These are phyloP conservation scores for Corymbia calophylla DNA, from an alignment of 441 rosid species.

Conservation along the genomic window DNA sequence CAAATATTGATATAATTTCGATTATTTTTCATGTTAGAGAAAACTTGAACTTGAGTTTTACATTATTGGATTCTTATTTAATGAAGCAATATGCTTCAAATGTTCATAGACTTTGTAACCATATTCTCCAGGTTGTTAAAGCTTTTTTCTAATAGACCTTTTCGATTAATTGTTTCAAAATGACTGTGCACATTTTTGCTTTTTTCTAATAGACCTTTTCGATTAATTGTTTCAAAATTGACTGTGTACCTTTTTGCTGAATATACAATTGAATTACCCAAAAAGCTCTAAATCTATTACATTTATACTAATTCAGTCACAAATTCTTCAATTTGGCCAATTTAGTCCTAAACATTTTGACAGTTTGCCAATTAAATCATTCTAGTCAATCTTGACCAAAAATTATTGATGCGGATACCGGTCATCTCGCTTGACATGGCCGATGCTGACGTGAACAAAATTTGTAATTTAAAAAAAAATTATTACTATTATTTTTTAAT, in stretches of 20 bases:
- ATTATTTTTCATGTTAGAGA: background rate
- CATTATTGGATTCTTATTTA: background rate
- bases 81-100: background rate
- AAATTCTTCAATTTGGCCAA: background rate
- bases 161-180: background rate
- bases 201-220: background rate
- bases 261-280: background rate
- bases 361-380: no score
- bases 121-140: background rate
- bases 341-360: background rate
- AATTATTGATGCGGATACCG: no score
- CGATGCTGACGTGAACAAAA: background rate
- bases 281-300: no score
- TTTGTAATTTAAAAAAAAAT: no score
- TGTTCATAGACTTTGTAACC: background rate
- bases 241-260: background rate
- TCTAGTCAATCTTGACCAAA: background rate
- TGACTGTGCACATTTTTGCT: background rate
- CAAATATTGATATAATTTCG: background rate
- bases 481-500: no score
- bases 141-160: background rate
- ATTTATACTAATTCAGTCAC: no score
- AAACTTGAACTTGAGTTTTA: background rate
- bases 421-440: fast-evolving
- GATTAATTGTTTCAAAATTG: background rate